These are phyloP conservation scores for Xylariaceae sp. DNA, from an alignment of 2,329 filamentous ascomycete genomes.

Conservation along the genomic window DNA sequence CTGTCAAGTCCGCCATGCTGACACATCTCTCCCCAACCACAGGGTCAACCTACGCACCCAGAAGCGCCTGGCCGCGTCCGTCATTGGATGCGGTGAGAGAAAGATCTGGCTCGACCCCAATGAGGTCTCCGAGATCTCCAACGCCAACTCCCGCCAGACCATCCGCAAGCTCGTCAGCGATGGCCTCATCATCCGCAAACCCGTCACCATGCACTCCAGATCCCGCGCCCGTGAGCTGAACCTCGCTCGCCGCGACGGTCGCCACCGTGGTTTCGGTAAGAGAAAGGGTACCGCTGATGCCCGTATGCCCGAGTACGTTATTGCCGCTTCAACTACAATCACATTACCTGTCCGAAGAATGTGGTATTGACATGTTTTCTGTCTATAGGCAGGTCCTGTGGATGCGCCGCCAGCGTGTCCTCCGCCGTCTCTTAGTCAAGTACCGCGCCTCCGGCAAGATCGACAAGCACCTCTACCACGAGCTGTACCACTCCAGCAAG, in stretches of 20 bases:
- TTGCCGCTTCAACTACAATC: not conserved
- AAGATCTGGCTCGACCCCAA: slow-evolving; percentile 99
- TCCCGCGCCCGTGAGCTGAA: slow-evolving; percentile 92
- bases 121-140: slow-evolving; percentile 98
- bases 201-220: slow-evolving; percentile 99
- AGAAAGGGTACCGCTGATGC: slow-evolving; percentile 99
- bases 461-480: slow-evolving; percentile 99
- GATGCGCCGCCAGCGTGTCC: slow-evolving; percentile 99
- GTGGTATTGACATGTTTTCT: slow-evolving; percentile 1
- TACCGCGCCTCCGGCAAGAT: slow-evolving; percentile 99
- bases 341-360: not conserved
- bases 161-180: slow-evolving; percentile 99
- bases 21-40: slow-evolving; percentile 28
- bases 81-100: slow-evolving; percentile 98
- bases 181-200: slow-evolving; percentile 99
- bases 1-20: slow-evolving; percentile 10
- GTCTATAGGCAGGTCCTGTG: slow-evolving; percentile 82
- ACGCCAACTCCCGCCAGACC: slow-evolving; percentile 99
- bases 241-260: slow-evolving; percentile 87
- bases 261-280: slow-evolving; percentile 99
- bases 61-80: slow-evolving; percentile 98
- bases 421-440: slow-evolving; percentile 98
- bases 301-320: slow-evolving; percentile 91
- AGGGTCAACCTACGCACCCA: slow-evolving; percentile 99
- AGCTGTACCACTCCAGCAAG: slow-evolving; percentile 99